A percentile compares a stretch with the other conserved stretches of the same genome.
These are phyloP conservation scores for Paralagenidium karlingii DNA, from an alignment of 352 stramenopile species.

Conservation along the genomic window DNA sequence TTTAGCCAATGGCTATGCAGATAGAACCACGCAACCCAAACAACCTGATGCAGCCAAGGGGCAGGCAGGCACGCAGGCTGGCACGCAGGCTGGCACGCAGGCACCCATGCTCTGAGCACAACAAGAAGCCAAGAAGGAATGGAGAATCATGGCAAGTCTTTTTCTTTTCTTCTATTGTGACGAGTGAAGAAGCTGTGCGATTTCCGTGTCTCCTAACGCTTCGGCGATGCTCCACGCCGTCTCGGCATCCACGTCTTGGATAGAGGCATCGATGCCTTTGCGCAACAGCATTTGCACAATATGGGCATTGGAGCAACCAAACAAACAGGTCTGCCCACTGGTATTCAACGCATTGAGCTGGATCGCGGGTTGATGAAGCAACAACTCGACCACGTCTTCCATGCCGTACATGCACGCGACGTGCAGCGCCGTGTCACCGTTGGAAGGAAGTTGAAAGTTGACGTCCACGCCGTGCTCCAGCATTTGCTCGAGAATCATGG, in stretches of 20 bases:
- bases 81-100: too few species aligned
- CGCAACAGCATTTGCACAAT: conserved; percentile 44
- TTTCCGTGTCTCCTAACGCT: conserved; percentile 64
- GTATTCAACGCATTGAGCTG: conserved; percentile 58
- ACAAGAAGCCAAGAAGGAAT: too few species aligned
- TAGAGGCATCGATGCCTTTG: conserved; percentile 46
- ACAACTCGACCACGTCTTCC: conserved; percentile 60
- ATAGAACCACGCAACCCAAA: too few species aligned
- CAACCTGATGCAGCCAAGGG: too few species aligned
- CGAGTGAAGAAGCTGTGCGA: conserved; percentile 55
- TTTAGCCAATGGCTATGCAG: too few species aligned
- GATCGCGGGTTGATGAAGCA: conserved; percentile 31
- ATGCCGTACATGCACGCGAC: conserved; percentile 78
- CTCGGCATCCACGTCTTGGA: conserved; percentile 54
- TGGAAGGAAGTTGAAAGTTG: conserved; percentile 49
- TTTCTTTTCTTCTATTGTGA: too few species aligned
- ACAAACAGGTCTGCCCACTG: conserved; percentile 64
- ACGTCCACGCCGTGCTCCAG: conserved; percentile 48
- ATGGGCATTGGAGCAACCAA: conserved; percentile 65
- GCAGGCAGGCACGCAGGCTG: too few species aligned
- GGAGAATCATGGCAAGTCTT: too few species aligned
- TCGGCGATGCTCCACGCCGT: conserved; percentile 55
- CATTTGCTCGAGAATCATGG: conserved; percentile 68
- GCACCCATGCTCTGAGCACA: too few species aligned
- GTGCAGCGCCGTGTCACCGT: conserved; percentile 59